Conservation (phyloP, 768 basidiomycete species). For the Trametes sanguinea region DNA sequence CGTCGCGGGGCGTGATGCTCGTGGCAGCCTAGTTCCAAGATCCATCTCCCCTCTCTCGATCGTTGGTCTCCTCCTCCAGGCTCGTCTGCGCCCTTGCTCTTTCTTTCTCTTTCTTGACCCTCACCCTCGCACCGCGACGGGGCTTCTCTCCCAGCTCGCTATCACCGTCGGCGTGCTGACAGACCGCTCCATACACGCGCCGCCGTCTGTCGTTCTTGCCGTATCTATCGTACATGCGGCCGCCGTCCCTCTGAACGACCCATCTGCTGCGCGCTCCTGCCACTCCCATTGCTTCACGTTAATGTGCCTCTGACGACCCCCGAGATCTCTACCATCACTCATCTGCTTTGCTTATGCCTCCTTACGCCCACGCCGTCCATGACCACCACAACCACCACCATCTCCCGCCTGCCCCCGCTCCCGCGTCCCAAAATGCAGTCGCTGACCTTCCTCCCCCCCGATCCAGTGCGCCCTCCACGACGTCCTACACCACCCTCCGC, state of each 20-base stretch:
- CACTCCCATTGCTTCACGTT: not conserved
- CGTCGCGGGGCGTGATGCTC: conserved; percentile 12
- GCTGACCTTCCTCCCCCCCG: conserved; percentile 13
- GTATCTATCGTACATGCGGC: not conserved
- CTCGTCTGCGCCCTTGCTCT: not conserved
- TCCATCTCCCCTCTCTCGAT: conserved; percentile 7
- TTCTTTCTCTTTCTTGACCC: conserved; percentile 1
- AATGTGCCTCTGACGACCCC: conserved; percentile 9
- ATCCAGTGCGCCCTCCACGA: conserved; percentile 16
- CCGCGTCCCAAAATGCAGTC: conserved; percentile 6
- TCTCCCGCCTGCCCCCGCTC: not conserved
- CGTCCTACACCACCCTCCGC: conserved; percentile 26
- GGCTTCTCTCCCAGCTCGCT: conserved; percentile 1
- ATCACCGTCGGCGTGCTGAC: not conserved
- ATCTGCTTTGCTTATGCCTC: conserved; percentile 17
- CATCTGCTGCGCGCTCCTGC: not conserved
- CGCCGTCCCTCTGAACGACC: not conserved
- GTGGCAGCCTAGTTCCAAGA: conserved; percentile 18
- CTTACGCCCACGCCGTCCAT: conserved; percentile 16
- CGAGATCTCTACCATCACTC: not conserved
- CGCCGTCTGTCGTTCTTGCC: not conserved
- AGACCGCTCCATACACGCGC: not conserved
- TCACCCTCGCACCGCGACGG: not conserved
- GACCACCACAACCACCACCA: conserved; percentile 11
- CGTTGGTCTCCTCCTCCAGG: conserved; percentile 3